Evolutionary conservation across 768 basidiomycete genomes (phyloP), one percentile per base, ranked within the genome.

Genomic region (Lepiota brunneoincarnata): DNA sequence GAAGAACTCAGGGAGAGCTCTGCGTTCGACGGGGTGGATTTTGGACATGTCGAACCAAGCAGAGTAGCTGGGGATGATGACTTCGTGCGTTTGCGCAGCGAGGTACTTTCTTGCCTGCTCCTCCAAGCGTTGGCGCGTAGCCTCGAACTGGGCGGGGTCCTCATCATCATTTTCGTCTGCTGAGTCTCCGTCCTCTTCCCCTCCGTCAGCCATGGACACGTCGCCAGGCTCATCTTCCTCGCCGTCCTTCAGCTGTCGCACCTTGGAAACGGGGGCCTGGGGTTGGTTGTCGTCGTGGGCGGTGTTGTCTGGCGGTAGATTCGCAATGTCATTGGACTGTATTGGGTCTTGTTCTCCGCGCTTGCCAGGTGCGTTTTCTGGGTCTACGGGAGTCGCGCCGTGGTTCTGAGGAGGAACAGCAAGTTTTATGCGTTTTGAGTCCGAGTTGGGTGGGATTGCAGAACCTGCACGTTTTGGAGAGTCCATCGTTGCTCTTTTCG

Each of bases 11-110:
- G 97, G 97, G 24, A 99, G 76, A 0, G 93, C 90, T 59, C 92
- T 84, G 42, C 86, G 82, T 70, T 99, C 97, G 57, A 98, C 89
- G 9, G 90, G 82, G 63, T 97, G 91, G 52, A 99, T 89, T 67
- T 89, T 86, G 52, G 89, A 82, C 84, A 98, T 93, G 71, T 93
- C 89, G 74, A 98, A 99, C 97, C 97, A 98, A 15, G 93, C 90
- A 6, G 94, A 87, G 68, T 98, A 98, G 21, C 93, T 96, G 6
- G 97, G 97, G 47, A 99, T 91, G 65, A 99, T 85, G 66, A 99
- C 85, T 62, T 96, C 92, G 73, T 98, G 96, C 1, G 93, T 96
- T 70, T 99, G 97, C 0, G 93, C 91, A 0, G 95, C 94, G 40
- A 99, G 89, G 67, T 98, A 98, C 63, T 95, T 92, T 51, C 86